Conservation (phyloP, 495 filamentous ascomycete species). For the Paragyromitra xinjiangensis region DNA sequence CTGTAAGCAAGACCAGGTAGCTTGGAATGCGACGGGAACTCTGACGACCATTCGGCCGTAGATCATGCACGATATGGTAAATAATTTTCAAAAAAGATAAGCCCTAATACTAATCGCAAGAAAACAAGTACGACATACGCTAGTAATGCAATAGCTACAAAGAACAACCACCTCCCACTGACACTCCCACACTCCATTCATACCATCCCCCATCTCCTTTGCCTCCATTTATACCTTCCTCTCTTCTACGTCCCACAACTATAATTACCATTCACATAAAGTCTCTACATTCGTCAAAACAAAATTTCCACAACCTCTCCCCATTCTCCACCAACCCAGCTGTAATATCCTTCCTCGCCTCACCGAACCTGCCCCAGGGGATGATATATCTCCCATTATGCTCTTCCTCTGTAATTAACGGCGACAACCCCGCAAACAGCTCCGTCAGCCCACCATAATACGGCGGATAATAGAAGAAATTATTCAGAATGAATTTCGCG, state of each 20-base stretch:
- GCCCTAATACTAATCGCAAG: too few species aligned
- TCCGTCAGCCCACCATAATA: constrained; percentile 60
- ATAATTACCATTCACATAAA: constrained; percentile 32
- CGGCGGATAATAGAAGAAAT: constrained; percentile 32
- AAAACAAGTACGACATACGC: too few species aligned
- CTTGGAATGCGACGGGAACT: too few species aligned
- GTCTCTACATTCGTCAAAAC: constrained; percentile 57
- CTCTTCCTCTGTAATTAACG: constrained; percentile 55
- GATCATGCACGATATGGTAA: too few species aligned
- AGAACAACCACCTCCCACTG: too few species aligned
- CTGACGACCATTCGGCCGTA: too few species aligned
- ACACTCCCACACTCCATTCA: too few species aligned
- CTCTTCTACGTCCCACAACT: background rate
- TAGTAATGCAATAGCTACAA: background rate
- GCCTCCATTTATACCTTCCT: too few species aligned
- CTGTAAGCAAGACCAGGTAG: too few species aligned
- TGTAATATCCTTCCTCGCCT: constrained; percentile 56
- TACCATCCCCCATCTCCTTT: background rate
- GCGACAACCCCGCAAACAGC: constrained; percentile 60
- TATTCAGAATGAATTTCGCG: background rate
- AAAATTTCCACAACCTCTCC: constrained; percentile 60
- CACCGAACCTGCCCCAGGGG: constrained; percentile 60
- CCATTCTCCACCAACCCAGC: constrained; percentile 50
- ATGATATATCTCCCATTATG: constrained; percentile 59
- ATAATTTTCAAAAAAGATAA: too few species aligned